Base-by-base conservation (phyloP, 2,329 filamentous ascomycete species). In the Helotiales sp. region DNA sequence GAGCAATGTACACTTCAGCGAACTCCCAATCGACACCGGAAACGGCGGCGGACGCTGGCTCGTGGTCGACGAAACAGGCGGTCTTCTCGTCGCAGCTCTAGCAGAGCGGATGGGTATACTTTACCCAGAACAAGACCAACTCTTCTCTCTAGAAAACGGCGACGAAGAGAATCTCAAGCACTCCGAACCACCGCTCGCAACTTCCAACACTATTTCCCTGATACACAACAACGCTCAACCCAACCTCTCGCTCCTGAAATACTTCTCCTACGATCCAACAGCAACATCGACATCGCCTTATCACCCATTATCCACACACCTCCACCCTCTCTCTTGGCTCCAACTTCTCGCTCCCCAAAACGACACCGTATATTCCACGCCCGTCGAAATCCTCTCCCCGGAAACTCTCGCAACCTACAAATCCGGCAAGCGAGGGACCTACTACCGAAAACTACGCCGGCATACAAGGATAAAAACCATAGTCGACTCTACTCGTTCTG, bases 301-400 rank as follows among this genome's bases (percentile, higher is more conserved):
- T 54, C 95, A 98, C 70, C 93, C 95, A 0, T 84, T 99, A 10
- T 83, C 88, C 72, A 87, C 83, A 15, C 88, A 95, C 70, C 84
- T 99, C 52, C 88, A 93, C 67, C 85, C 88, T 5, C 79, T 98
- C 29, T 93, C 91, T 27, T 99, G 93, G 93, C 83, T 99, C 2
- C 93, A 98, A 74, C 84, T 99, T 5, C 77, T 97, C 15, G 81
- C 89, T 24, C 95, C 95, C 0, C 76, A 83, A 33, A 77, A 85
- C 29, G 95, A 98, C 72, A 81, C 83, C 0, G 84, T 88, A 3
- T 96, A 96, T 74, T 74, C 78, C 30, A 81, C 83, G 25, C 82
- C 87, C 53, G 88, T 91, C 0, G 78, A 84, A 0, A 70, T 76
- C 0, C 77, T 87, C 1, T 67, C 85, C 0, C 77, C 85, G 0